phyloP scores from a whole-genome alignment of 768 basidiomycete genomes.

The Termitomyces sp. region DNA sequence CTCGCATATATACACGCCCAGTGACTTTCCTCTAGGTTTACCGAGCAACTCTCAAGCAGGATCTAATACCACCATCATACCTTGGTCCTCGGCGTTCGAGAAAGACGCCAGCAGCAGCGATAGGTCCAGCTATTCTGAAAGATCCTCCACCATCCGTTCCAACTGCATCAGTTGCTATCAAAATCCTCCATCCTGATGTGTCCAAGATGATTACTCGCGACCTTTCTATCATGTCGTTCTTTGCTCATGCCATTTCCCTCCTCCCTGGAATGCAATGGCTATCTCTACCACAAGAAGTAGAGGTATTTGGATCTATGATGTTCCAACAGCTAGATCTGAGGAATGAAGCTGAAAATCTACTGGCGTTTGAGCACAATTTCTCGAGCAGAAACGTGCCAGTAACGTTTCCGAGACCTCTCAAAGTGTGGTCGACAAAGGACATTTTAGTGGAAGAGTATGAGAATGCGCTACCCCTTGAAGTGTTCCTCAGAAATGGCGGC shows the following conservation, averaged over 20 bases:
- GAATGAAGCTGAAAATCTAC: constrained; percentile 84
- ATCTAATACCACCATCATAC: constrained; percentile 83
- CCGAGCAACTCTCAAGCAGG: constrained; percentile 75
- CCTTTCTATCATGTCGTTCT: constrained; percentile 92
- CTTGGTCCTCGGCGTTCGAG: constrained; percentile 64
- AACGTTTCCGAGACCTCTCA: constrained; percentile 85
- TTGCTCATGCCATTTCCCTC: constrained; percentile 69
- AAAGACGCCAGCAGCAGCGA: constrained; percentile 39
- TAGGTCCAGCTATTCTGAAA: constrained; percentile 50
- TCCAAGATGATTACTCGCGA: constrained; percentile 80
- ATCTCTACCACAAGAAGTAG: constrained; percentile 91
- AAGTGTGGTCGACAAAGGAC: constrained; percentile 73
- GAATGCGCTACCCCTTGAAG: constrained; percentile 85
- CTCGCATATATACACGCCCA: neutral
- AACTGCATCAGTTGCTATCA: constrained; percentile 88
- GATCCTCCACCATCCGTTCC: constrained; percentile 71
- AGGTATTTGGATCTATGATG: constrained; percentile 97
- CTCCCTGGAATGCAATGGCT: constrained; percentile 96
- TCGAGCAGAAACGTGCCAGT: constrained; percentile 71
- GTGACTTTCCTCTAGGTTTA: constrained; percentile 57
- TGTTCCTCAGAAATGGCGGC: constrained; percentile 83
- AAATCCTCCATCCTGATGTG: constrained; percentile 89
- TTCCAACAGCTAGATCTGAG: constrained; percentile 87
- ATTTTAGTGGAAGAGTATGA: constrained; percentile 91
- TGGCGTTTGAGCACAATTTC: constrained; percentile 84